phyloP scores from a whole-genome alignment of 78 protist genomes.

The Neovahlkampfia damariscottae region DNA sequence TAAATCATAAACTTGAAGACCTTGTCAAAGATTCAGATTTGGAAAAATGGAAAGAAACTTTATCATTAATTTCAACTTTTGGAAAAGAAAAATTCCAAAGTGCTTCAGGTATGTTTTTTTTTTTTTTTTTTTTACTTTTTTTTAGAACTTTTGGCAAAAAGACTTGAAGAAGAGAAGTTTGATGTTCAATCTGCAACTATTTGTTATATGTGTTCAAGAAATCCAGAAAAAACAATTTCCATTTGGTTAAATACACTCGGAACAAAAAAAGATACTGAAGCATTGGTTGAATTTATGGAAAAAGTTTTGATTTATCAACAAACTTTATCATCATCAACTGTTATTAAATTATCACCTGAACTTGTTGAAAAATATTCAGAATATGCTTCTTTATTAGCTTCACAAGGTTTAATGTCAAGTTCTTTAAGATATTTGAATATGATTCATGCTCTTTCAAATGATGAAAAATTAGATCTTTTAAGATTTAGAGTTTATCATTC shows the following conservation, averaged over 20 bases:
- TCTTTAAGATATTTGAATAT: not conserved
- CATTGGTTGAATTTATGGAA: constrained; percentile 3
- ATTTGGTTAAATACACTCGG: not conserved
- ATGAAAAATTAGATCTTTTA: not conserved
- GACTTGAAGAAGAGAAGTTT: not conserved
- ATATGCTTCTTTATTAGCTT: not conserved
- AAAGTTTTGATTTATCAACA: not conserved
- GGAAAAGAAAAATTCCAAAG: not conserved
- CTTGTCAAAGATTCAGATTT: not conserved
- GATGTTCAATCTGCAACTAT: not conserved
- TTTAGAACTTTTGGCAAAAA: not conserved
- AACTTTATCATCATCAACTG: not conserved
- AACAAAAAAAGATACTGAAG: not conserved
- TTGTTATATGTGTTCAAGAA: not conserved
- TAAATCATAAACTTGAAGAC: not conserved
- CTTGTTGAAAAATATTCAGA: not conserved
- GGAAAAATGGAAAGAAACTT: constrained; percentile 5
- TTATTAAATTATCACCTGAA: not conserved
- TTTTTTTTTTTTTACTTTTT: not conserved
- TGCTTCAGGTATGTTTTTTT: no score
- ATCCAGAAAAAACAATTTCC: not conserved
- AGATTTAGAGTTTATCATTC: not conserved
- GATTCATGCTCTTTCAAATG: not conserved
- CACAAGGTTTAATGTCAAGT: not conserved
- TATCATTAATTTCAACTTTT: not conserved